Evolutionary conservation across 805 yeast genomes (phyloP).

Genomic region (Wickerhamomyces subpelliculosus): DNA sequence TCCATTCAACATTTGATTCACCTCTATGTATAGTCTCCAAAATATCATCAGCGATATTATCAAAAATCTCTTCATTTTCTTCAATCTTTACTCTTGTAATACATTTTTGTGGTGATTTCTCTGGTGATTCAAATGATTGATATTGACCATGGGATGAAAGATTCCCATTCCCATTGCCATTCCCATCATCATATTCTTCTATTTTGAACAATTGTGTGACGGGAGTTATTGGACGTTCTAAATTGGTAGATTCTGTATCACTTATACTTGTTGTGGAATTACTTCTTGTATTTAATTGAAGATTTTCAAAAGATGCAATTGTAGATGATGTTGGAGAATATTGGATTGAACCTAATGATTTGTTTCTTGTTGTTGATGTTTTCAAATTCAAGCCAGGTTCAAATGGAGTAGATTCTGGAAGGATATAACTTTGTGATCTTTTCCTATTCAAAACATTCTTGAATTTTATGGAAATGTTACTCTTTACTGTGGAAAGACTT

Average conservation of each 20-base stretch:
- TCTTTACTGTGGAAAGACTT: slow-evolving; percentile 13
- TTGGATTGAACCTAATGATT: slow-evolving; percentile 8
- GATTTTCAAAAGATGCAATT: neutral
- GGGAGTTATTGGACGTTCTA: slow-evolving; percentile 8
- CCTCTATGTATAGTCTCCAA: slow-evolving; percentile 9
- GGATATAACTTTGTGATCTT: slow-evolving; percentile 11
- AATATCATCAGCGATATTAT: slow-evolving; percentile 21
- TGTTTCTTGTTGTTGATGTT: slow-evolving; percentile 8
- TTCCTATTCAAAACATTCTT: slow-evolving; percentile 7
- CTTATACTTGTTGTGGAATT: slow-evolving; percentile 11
- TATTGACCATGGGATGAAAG: no score
- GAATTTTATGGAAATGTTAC: slow-evolving; percentile 5
- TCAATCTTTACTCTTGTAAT: slow-evolving; percentile 2
- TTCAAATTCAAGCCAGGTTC: neutral
- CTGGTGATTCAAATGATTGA: no score
- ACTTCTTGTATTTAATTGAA: neutral
- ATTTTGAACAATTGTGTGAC: slow-evolving; percentile 14
- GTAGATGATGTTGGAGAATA: neutral
- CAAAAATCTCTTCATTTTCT: slow-evolving; percentile 13
- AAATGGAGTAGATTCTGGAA: neutral
- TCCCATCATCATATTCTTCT: slow-evolving; percentile 17
- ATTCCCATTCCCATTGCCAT: no score
- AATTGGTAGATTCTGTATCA: slow-evolving; percentile 9
- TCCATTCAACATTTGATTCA: slow-evolving; percentile 14
- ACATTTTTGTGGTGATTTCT: no score